A percentile compares a stretch with the other conserved stretches of the same genome.
Conservation (phyloP, 345 rosid genomes). For the Diplotaxis tenuifolia region DNA sequence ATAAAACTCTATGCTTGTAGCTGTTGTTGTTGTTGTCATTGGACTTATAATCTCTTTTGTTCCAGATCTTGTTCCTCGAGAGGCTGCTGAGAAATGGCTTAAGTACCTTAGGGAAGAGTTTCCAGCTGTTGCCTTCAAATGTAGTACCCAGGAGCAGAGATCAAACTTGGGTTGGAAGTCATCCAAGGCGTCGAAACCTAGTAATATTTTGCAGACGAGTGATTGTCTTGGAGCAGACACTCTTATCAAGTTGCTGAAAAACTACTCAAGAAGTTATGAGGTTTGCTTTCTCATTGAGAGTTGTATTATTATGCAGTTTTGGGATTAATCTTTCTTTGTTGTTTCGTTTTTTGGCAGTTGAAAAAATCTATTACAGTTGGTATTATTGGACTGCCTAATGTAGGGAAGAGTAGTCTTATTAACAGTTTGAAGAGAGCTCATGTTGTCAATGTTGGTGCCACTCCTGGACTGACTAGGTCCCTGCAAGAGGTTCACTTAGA, state of each 20-base stretch:
- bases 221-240: conserved; percentile 99
- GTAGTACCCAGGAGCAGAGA: conserved; percentile 92
- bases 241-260: conserved; percentile 82
- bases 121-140: conserved; percentile 97
- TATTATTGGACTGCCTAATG: conserved; percentile 90
- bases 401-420: conserved; percentile 97
- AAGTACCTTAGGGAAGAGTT: conserved; percentile 88
- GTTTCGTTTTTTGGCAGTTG: conserved; percentile 51
- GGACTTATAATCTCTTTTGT: not conserved
- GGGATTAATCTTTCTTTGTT: not conserved
- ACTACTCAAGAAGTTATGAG: conserved; percentile 95
- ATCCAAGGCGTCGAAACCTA: conserved; percentile 63
- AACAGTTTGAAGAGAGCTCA: conserved; percentile 95
- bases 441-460: conserved; percentile 90
- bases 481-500: conserved; percentile 96
- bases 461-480: conserved; percentile 91
- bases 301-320: not conserved
- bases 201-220: conserved; percentile 74
- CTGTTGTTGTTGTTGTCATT: not conserved
- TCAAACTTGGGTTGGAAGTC: conserved; percentile 95
- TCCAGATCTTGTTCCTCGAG: conserved; percentile 96
- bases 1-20: not conserved
- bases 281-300: conserved; percentile 31
- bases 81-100: conserved; percentile 95
- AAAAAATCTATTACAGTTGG: conserved; percentile 93